Evolutionary conservation across 129 eudicot species (phyloP).

Genomic region (Flaveria trinervia): DNA sequence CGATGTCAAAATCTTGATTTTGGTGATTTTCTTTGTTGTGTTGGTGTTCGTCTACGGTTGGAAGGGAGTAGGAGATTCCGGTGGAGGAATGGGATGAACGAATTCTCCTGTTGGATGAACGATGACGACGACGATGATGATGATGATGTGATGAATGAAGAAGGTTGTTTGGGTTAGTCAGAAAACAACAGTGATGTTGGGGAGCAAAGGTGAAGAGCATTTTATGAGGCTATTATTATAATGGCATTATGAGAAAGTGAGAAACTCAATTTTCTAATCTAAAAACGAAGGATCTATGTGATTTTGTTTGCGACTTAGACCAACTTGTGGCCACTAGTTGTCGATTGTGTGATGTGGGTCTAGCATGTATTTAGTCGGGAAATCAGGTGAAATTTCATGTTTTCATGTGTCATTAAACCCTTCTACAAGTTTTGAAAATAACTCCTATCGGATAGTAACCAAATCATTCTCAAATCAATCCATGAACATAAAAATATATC

Average conservation of each 20-base stretch:
- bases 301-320: background rate
- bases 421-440: background rate
- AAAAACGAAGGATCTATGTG: background rate
- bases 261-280: background rate
- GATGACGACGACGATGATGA: background rate
- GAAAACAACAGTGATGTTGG: background rate
- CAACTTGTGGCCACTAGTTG: conserved; percentile 7
- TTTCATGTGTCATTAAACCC: background rate
- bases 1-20: background rate
- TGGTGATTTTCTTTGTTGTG: background rate
- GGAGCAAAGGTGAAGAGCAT: background rate
- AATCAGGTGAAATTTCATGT: conserved; percentile 10
- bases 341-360: background rate
- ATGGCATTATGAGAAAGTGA: background rate
- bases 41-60: background rate
- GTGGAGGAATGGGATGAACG: background rate
- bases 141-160: background rate
- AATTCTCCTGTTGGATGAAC: background rate
- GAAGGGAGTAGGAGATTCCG: conserved; percentile 2
- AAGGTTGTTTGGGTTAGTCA: background rate
- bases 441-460: background rate
- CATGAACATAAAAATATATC: background rate
- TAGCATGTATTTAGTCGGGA: background rate
- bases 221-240: background rate
- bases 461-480: background rate